These are phyloP conservation scores for Ophiostoma quercus DNA, from an alignment of 2,329 filamentous ascomycete species.

Conservation along the genomic window DNA sequence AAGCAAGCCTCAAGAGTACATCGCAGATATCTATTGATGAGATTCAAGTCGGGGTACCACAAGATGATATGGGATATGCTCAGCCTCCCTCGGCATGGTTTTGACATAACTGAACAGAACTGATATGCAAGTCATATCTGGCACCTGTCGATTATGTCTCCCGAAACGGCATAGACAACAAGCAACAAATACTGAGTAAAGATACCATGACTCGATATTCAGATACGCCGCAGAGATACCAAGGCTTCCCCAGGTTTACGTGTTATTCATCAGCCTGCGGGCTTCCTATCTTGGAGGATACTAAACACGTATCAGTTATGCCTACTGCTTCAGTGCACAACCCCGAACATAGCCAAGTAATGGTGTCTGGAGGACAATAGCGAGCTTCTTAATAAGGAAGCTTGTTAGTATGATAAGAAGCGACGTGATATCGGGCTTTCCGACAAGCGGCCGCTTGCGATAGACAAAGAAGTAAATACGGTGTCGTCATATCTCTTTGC, in stretches of 20 bases:
- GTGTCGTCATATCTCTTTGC: neutral
- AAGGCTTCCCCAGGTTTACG: slow-evolving; percentile 14
- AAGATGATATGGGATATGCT: neutral
- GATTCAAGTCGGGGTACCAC: no score
- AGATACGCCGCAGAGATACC: neutral
- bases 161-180: neutral
- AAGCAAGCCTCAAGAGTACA: no score
- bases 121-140: neutral
- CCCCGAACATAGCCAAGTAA: neutral
- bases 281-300: slow-evolving; percentile 3
- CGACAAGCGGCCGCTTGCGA: neutral
- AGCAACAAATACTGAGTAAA: neutral
- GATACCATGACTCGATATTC: neutral
- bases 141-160: neutral
- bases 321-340: neutral
- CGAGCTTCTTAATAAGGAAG: slow-evolving; percentile 7
- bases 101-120: neutral
- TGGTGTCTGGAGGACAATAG: neutral
- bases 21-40: neutral
- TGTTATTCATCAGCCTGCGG: neutral
- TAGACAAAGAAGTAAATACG: neutral
- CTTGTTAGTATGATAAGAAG: neutral
- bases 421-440: neutral
- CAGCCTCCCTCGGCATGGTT: neutral
- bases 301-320: neutral